Evolutionary conservation across 2,329 filamentous ascomycete species (phyloP).

Genomic region (Graphium sp.): DNA sequence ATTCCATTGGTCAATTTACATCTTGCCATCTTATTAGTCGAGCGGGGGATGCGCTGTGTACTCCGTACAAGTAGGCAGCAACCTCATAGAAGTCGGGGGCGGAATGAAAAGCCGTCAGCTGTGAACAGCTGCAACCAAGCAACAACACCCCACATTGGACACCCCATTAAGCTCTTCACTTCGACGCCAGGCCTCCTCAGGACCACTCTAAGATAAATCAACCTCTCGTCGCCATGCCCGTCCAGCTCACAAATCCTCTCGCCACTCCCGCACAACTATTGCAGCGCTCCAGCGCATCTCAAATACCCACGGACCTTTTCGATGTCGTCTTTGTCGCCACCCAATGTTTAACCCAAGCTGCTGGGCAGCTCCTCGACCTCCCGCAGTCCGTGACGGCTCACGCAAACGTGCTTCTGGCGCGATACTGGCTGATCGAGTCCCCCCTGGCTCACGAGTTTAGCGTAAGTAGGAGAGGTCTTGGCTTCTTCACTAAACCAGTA

Average conservation of each 20-base stretch:
- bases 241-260: slow-evolving; percentile 47
- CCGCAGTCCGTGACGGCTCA: slow-evolving; percentile 77
- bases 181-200: too few relatives aligned
- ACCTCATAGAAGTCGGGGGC: too few relatives aligned
- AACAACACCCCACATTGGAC: too few relatives aligned
- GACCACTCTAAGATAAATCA: not conserved
- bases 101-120: too few relatives aligned
- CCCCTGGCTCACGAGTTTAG: slow-evolving; percentile 41
- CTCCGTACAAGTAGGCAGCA: too few relatives aligned
- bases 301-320: slow-evolving; percentile 51
- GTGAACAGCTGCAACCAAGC: too few relatives aligned
- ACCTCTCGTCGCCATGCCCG: slow-evolving; percentile 2
- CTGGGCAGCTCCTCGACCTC: slow-evolving; percentile 65
- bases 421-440: slow-evolving; percentile 56
- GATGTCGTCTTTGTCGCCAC: slow-evolving; percentile 56
- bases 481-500: too few relatives aligned
- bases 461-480: slow-evolving; percentile 15
- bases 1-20: too few relatives aligned
- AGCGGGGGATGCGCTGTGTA: too few relatives aligned
- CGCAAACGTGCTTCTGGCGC: slow-evolving; percentile 64
- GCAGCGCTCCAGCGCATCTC: slow-evolving; percentile 32
- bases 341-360: slow-evolving; percentile 59
- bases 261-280: slow-evolving; percentile 56
- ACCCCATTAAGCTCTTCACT: too few relatives aligned
- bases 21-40: too few relatives aligned